phyloP scores from a whole-genome alignment of 345 rosid species.

The Hirschfeldia incana region DNA sequence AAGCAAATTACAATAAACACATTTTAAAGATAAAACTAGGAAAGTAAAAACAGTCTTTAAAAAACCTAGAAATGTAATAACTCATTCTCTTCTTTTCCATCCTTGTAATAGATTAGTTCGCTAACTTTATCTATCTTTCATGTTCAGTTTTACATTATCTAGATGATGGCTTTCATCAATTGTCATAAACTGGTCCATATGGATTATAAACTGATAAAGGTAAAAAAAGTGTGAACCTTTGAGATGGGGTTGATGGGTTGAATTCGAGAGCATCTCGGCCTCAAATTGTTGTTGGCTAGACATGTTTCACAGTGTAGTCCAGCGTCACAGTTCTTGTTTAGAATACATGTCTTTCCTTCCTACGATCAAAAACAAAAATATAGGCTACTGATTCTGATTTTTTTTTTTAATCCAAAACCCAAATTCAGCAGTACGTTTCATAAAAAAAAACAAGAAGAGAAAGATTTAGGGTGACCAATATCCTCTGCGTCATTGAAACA shows the following conservation, averaged over 20 bases:
- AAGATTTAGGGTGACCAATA: not conserved
- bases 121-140: not conserved
- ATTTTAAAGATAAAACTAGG: no score
- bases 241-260: constrained; percentile 63
- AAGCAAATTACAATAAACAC: not conserved
- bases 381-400: not conserved
- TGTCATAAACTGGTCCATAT: not conserved
- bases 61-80: not conserved
- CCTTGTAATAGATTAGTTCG: not conserved
- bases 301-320: constrained; percentile 79
- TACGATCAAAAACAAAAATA: constrained; percentile 33
- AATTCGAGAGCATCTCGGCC: constrained; percentile 73
- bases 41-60: no score
- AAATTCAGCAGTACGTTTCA: not conserved
- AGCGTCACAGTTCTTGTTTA: constrained; percentile 51
- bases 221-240: constrained; percentile 39
- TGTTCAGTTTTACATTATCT: not conserved
- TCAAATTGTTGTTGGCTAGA: constrained; percentile 55
- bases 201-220: not conserved
- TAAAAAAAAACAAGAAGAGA: not conserved
- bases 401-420: not conserved
- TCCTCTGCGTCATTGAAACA: constrained; percentile 2
- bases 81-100: not conserved
- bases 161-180: not conserved
- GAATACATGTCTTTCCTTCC: constrained; percentile 80